phyloP scores from a whole-genome alignment of 345 rosid species.

The Salix exigua region DNA sequence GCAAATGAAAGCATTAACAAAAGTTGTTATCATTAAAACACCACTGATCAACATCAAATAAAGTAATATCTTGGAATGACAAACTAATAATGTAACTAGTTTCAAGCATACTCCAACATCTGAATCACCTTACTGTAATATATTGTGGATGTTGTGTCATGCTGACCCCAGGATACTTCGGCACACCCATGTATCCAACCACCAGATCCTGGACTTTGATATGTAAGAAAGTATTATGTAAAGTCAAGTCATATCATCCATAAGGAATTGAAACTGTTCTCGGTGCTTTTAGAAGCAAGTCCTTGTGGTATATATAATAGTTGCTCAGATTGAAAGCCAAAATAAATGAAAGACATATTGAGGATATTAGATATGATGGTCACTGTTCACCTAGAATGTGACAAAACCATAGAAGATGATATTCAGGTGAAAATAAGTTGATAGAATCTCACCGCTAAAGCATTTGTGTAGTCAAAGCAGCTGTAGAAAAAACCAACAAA shows the following conservation, averaged over 20 bases:
- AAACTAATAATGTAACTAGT: background rate
- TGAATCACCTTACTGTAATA: slow-evolving; percentile 69
- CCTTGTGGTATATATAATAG: background rate
- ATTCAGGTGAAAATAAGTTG: background rate
- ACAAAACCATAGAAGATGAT: background rate
- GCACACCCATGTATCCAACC: slow-evolving; percentile 98
- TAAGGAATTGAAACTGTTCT: background rate
- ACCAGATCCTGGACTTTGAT: slow-evolving; percentile 65
- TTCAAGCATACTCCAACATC: background rate
- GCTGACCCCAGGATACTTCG: slow-evolving; percentile 78
- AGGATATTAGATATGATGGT: background rate
- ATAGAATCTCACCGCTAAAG: slow-evolving; percentile 70
- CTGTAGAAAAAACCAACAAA: slow-evolving; percentile 38
- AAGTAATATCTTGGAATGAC: background rate
- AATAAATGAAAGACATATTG: background rate
- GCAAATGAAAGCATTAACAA: slow-evolving; percentile 22
- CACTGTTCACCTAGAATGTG: background rate
- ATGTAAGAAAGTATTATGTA: slow-evolving; percentile 10
- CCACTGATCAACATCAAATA: background rate
- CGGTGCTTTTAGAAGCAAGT: background rate
- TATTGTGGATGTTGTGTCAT: slow-evolving; percentile 96
- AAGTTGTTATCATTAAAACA: background rate
- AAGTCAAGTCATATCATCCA: background rate
- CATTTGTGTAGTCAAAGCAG: slow-evolving; percentile 97
- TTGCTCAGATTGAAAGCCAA: background rate